Conservation (phyloP, 2,329 filamentous ascomycete genomes). For the Claviceps africana region DNA sequence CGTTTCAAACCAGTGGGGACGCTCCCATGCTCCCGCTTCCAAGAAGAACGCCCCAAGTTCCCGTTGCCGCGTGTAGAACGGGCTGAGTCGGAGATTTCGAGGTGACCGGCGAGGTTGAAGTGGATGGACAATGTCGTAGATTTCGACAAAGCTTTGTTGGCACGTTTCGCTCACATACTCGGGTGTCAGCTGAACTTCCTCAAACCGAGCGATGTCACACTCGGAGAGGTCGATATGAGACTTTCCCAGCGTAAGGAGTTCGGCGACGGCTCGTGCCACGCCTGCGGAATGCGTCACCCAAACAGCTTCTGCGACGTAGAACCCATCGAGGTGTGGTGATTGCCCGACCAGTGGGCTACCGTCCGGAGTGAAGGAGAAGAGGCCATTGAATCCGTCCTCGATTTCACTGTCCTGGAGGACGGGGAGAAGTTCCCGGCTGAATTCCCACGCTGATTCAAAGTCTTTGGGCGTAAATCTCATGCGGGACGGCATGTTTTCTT, state of each 20-base stretch:
- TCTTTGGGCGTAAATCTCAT: conserved; percentile 45
- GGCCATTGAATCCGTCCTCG: conserved; percentile 48
- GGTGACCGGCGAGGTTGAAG: conserved; percentile 43
- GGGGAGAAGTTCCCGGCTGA: conserved; percentile 40
- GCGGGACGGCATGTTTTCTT: conserved; percentile 50
- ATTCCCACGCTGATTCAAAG: conserved; percentile 46
- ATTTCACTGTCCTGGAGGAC: conserved; percentile 35
- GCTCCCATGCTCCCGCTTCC: conserved; percentile 46
- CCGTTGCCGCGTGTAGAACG: conserved; percentile 39
- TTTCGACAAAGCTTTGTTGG: conserved; percentile 46
- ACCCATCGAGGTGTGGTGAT: conserved; percentile 43
- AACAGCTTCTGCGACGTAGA: conserved; percentile 51
- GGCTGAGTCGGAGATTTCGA: conserved; percentile 43
- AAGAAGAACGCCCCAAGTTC: conserved; percentile 46
- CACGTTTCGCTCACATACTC: conserved; percentile 45
- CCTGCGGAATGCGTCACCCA: conserved; percentile 55
- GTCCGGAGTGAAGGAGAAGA: conserved; percentile 53
- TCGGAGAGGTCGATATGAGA: conserved; percentile 43
- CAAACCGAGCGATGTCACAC: conserved; percentile 46
- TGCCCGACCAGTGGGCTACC: conserved; percentile 46
- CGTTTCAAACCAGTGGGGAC: conserved; percentile 47
- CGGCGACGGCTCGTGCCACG: conserved; percentile 45
- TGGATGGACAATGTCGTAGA: conserved; percentile 52
- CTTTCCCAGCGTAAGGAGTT: conserved; percentile 40
- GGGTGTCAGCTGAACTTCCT: conserved; percentile 42